Conservation (phyloP, 2,329 filamentous ascomycete species). For the Exserohilum rostratum region DNA sequence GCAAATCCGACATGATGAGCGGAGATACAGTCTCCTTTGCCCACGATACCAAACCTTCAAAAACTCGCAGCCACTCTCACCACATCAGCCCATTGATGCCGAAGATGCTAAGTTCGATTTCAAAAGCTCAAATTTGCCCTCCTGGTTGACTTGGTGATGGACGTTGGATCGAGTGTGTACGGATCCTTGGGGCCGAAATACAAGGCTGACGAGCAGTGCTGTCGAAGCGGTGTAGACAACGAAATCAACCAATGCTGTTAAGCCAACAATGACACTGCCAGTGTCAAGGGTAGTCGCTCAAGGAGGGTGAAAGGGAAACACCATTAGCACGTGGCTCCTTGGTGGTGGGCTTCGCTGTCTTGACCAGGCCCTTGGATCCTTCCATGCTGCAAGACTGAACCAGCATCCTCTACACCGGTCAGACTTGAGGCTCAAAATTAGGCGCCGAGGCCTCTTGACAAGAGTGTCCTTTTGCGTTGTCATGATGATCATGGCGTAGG, state of each 20-base stretch:
- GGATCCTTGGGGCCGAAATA: background rate
- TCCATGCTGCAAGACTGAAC: background rate
- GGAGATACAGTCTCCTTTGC: too few relatives aligned
- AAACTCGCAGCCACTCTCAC: too few relatives aligned
- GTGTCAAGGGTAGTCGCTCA: background rate
- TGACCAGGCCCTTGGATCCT: background rate
- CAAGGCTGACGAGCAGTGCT: conserved; percentile 5
- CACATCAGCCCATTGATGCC: too few relatives aligned
- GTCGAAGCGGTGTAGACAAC: conserved; percentile 9
- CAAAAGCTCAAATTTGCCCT: too few relatives aligned
- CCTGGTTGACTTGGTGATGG: too few relatives aligned
- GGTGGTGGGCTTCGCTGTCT: conserved; percentile 2
- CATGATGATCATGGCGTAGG: background rate
- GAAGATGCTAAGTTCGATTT: too few relatives aligned
- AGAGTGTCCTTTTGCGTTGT: background rate
- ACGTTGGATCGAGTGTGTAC: too few relatives aligned
- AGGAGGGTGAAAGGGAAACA: background rate
- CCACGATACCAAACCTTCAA: too few relatives aligned
- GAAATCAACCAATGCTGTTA: conserved; percentile 5
- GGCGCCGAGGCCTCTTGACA: background rate
- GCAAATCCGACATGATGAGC: too few relatives aligned
- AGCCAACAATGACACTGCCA: conserved; percentile 4
- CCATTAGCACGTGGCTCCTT: background rate
- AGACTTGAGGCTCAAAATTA: background rate
- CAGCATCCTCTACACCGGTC: background rate